phyloP scores from a whole-genome alignment of 495 filamentous ascomycete genomes.

The Hypoxylon intermedium region DNA sequence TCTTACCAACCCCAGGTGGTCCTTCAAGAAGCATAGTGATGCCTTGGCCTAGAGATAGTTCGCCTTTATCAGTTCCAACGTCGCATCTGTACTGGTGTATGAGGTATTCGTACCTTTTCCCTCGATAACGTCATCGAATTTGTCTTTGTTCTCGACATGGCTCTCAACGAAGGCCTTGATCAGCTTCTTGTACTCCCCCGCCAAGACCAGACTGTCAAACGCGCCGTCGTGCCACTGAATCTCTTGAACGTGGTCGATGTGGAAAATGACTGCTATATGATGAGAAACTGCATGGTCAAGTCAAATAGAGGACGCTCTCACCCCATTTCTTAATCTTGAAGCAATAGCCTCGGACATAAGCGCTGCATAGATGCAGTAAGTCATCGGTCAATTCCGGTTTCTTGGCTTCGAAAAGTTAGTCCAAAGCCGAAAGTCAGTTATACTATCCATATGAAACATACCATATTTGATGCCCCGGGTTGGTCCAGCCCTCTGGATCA shows the following conservation, averaged over 20 bases:
- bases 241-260: conserved; percentile 47
- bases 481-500: neutral
- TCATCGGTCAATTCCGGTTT: conserved; percentile 48
- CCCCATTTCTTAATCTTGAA: conserved; percentile 59
- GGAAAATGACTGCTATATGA: conserved; percentile 40
- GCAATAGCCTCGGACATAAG: conserved; percentile 54
- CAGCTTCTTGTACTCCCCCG: conserved; percentile 60
- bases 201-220: conserved; percentile 65
- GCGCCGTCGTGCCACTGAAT: conserved; percentile 63
- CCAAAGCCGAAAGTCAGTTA: neutral
- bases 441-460: conserved; percentile 2
- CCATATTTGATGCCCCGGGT: neutral
- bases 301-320: neutral
- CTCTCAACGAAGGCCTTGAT: conserved; percentile 61
- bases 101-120: conserved; percentile 57
- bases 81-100: neutral
- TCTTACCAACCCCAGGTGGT: conserved; percentile 64
- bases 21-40: conserved; percentile 65
- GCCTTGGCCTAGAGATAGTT: conserved; percentile 45
- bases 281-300: neutral
- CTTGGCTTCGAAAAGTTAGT: conserved; percentile 13
- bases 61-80: neutral
- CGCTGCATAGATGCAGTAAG: conserved; percentile 51
- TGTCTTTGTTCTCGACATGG: conserved; percentile 55
- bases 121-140: conserved; percentile 69